phyloP scores from a whole-genome alignment of 768 basidiomycete species.

The Pleurotus ostreatus region DNA sequence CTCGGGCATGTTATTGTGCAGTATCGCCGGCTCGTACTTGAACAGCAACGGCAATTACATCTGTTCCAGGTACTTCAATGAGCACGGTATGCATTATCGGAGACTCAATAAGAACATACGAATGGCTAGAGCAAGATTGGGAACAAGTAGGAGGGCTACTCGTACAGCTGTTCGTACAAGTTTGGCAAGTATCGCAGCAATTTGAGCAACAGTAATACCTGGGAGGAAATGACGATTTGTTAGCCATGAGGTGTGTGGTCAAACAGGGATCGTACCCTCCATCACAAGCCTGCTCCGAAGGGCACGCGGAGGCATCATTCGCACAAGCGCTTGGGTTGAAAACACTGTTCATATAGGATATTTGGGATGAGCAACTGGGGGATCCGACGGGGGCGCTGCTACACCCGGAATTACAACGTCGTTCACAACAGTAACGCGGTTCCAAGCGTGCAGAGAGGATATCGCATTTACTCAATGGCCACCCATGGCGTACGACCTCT shows the following conservation, averaged over 20 bases:
- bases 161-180: conserved; percentile 12
- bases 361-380: conserved; percentile 5
- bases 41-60: conserved; percentile 17
- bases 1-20: conserved; percentile 14
- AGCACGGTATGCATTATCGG: background rate
- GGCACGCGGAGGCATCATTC: conserved; percentile 10
- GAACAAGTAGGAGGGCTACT: conserved; percentile 5
- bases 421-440: conserved; percentile 15
- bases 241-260: background rate
- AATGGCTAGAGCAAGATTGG: conserved; percentile 8
- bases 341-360: conserved; percentile 11
- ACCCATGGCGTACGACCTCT: conserved; percentile 17
- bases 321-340: conserved; percentile 11
- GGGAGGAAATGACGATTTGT: background rate
- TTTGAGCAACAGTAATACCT: conserved; percentile 14
- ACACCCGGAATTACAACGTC: conserved; percentile 9
- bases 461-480: conserved; percentile 16
- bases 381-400: conserved; percentile 8
- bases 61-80: background rate
- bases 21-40: background rate
- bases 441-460: conserved; percentile 11
- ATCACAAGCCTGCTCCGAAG: conserved; percentile 12
- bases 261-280: conserved; percentile 11
- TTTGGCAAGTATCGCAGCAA: conserved; percentile 13
- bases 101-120: background rate